Base-by-base conservation (phyloP, 495 filamentous ascomycete species). In the Parmelia sp. region DNA sequence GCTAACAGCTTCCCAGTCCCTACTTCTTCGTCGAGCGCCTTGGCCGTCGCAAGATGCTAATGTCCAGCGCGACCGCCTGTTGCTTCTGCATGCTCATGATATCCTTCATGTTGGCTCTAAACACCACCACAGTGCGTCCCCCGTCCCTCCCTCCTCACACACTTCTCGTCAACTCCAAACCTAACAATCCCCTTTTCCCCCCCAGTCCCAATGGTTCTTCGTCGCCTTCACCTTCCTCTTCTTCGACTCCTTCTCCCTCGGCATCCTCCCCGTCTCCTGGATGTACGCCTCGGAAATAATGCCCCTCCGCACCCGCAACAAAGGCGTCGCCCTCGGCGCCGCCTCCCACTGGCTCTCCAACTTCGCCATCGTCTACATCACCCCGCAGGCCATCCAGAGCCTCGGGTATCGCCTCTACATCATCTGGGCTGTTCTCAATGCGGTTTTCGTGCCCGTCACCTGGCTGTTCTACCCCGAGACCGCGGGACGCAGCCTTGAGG, bases 261-360 rank as follows among this genome's bases (percentile, higher is more conserved):
- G 61, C 3, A 69, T 69, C 37, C 40, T 69, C 11, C 84, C 83
- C 1, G 80, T 79, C 10, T 86, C 85, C 62, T 91, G 88, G 88
- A 84, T 89, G 60, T 91, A 92, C 72, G 86, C 88, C 31, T 80
- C 89, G 27, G 86, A 92, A 73, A 80, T 93, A 66, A 89, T 86
- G 77, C 86, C 91, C 21, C 79, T 90, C 37, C 83, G 88, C 64
- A 84, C 87, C 44, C 83, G 90, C 74, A 83, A 86, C 44, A 89
- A 88, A 77, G 88, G 74, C 36, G 73, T 74, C 55, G 72, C 77
- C n/a, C 70, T 75, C 31, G 77, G 75, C 14, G 79, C 76, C 35
- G 77, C 75, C 62, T 73, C 71, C 63, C 78, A 80, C 74, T 80
- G 79, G 79, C 71, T 80, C 62, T 72, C 61, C 67, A 80, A 80